Evolutionary conservation across 2,329 filamentous ascomycete genomes (phyloP).

Genomic region (Penicillium digitatum): DNA sequence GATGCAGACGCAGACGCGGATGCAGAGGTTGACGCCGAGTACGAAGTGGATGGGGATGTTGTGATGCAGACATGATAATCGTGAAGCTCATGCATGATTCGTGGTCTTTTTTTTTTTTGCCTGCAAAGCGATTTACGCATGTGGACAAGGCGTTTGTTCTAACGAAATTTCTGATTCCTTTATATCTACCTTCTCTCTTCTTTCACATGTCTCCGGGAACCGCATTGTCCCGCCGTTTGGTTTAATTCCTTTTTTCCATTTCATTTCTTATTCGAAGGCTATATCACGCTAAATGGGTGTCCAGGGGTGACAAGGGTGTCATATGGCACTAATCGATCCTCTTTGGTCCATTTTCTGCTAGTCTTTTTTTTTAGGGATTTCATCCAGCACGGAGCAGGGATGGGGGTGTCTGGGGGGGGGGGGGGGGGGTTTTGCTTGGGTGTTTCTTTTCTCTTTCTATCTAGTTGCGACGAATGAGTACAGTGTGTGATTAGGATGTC

Average conservation of each 20-base stretch:
- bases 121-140: constrained; percentile 21
- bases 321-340: neutral
- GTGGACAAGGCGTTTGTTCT: constrained; percentile 24
- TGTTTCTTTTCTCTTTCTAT: constrained; percentile 10
- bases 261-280: constrained; percentile 3
- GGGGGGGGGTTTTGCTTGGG: constrained; percentile 9
- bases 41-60: constrained; percentile 25
- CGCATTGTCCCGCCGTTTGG: neutral
- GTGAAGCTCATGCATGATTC: constrained; percentile 5
- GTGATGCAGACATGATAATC: constrained; percentile 31
- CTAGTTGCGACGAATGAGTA: constrained; percentile 9
- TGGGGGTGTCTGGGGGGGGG: constrained; percentile 14
- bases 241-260: constrained; percentile 3
- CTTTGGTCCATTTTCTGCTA: constrained; percentile 2
- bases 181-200: constrained; percentile 3
- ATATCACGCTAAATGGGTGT: neutral
- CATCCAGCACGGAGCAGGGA: constrained; percentile 22
- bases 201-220: neutral
- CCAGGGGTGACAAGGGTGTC: neutral
- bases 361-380: constrained; percentile 9
- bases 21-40: constrained; percentile 26
- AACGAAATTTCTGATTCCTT: constrained; percentile 8
- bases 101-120: neutral
- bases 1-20: constrained; percentile 27
- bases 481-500: constrained; percentile 6